A percentile compares a stretch with the other conserved stretches of the same genome.
Conservation (phyloP, 73 alveolate species). For the Paramecium sexaurelia region DNA sequence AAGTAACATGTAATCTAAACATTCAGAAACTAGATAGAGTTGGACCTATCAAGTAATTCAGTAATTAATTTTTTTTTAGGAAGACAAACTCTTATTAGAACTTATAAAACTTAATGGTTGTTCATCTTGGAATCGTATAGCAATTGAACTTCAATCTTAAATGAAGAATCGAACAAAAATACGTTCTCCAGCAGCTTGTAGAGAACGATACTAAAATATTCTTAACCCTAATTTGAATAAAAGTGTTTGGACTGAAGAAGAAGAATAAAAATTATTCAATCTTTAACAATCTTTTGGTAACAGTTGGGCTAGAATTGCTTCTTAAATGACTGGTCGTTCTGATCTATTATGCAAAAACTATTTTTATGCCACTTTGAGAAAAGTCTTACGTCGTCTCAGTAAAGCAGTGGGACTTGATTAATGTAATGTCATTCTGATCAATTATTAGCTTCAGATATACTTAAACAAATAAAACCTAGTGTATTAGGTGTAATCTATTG, state of each 20-base stretch:
- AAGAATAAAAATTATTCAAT: slow-evolving; percentile 75
- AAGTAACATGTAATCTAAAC: slow-evolving; percentile 40
- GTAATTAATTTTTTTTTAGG: not conserved
- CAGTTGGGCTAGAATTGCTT: slow-evolving; percentile 80
- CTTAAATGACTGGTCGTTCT: slow-evolving; percentile 79
- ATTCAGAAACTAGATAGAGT: slow-evolving; percentile 25
- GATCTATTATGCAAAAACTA: slow-evolving; percentile 81
- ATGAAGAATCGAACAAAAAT: not conserved
- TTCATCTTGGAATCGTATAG: slow-evolving; percentile 50
- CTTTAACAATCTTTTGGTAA: slow-evolving; percentile 77
- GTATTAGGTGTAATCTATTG: slow-evolving; percentile 19
- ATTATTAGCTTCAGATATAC: slow-evolving; percentile 6
- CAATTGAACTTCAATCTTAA: not conserved
- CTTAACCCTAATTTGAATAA: slow-evolving; percentile 77
- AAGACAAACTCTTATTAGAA: slow-evolving; percentile 37
- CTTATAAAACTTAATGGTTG: not conserved
- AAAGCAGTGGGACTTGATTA: slow-evolving; percentile 45
- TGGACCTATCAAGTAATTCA: slow-evolving; percentile 33
- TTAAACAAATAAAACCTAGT: slow-evolving; percentile 34
- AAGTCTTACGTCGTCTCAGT: slow-evolving; percentile 43
- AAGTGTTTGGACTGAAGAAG: slow-evolving; percentile 81
- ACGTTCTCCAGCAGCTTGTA: slow-evolving; percentile 63
- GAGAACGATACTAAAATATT: slow-evolving; percentile 83
- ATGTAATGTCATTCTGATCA: not conserved
- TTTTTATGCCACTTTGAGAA: slow-evolving; percentile 82